Conservation (phyloP, 2,329 filamentous ascomycete genomes). For the Pleomassaria siparia region DNA sequence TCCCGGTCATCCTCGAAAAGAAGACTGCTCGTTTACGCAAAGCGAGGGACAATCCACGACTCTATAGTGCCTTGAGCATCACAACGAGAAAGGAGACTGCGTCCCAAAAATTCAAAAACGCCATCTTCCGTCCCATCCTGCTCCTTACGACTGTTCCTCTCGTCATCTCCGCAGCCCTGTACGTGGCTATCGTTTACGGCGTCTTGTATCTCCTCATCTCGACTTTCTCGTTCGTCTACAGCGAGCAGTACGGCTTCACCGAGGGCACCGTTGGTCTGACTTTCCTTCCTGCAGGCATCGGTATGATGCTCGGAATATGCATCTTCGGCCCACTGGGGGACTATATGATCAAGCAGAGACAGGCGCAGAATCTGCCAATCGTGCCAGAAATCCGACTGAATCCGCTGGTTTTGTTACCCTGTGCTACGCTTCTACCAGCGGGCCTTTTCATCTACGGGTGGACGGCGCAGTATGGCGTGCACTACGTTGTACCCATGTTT, state of each 20-base stretch:
- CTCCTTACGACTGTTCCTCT: conserved; percentile 58
- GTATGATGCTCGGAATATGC: conserved; percentile 35
- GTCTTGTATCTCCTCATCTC: conserved; percentile 35
- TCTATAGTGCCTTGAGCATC: conserved; percentile 27
- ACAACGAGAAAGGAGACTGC: conserved; percentile 29
- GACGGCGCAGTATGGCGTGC: conserved; percentile 52
- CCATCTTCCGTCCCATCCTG: conserved; percentile 54
- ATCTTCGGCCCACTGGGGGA: conserved; percentile 21
- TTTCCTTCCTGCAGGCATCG: conserved; percentile 30
- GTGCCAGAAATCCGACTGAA: conserved; percentile 2
- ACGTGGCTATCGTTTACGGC: conserved; percentile 46
- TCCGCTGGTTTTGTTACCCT: conserved; percentile 7
- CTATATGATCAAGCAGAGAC: not conserved
- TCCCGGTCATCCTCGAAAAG: conserved; percentile 37
- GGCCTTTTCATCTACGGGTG: conserved; percentile 53
- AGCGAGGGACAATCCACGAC: conserved; percentile 30
- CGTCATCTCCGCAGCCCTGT: conserved; percentile 47
- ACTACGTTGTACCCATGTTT: conserved; percentile 55
- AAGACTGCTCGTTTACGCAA: conserved; percentile 32
- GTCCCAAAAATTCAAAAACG: conserved; percentile 40
- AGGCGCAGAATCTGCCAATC: not conserved
- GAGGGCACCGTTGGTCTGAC: conserved; percentile 20
- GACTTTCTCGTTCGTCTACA: conserved; percentile 25
- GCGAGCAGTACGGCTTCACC: conserved; percentile 20
- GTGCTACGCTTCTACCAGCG: conserved; percentile 30